phyloP scores from a whole-genome alignment of 2,329 filamentous ascomycete species.

The Pseudogymnoascus sp. region DNA sequence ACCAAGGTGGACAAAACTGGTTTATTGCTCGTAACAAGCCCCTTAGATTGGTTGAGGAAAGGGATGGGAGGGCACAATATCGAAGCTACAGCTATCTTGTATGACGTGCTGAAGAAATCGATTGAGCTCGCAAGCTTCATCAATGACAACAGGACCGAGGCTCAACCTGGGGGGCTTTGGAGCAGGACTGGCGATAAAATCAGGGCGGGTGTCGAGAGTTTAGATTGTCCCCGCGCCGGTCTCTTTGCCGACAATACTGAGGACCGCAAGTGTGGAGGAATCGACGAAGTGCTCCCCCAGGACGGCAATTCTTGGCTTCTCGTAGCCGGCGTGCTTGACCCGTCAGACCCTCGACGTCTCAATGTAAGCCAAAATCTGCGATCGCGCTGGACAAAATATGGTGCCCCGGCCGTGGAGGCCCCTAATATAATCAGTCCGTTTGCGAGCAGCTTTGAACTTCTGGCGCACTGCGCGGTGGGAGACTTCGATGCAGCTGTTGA shows the following conservation, averaged over 20 bases:
- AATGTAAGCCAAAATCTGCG: conserved; percentile 32
- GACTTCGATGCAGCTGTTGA: conserved; percentile 34
- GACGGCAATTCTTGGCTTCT: conserved; percentile 35
- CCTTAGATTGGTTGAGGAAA: conserved; percentile 26
- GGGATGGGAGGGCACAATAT: conserved; percentile 25
- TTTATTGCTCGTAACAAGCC: conserved; percentile 42
- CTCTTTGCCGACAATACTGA: conserved; percentile 14
- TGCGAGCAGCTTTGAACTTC: conserved; percentile 36
- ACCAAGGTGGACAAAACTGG: conserved; percentile 32
- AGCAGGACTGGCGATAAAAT: conserved; percentile 15
- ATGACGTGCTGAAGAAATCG: conserved; percentile 42
- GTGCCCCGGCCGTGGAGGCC: conserved; percentile 38
- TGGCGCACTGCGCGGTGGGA: conserved; percentile 35
- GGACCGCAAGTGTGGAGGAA: conserved; percentile 8
- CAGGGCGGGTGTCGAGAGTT: conserved; percentile 19
- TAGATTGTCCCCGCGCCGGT: conserved; percentile 21
- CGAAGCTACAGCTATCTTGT: conserved; percentile 43
- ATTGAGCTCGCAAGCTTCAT: conserved; percentile 40
- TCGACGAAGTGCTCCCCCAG: conserved; percentile 21
- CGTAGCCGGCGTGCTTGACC: conserved; percentile 19
- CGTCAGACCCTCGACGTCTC: conserved; percentile 16
- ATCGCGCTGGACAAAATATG: conserved; percentile 37
- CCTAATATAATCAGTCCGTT: conserved; percentile 35
- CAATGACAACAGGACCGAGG: conserved; percentile 25
- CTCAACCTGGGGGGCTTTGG: conserved; percentile 15